Conservation (phyloP, 805 yeast genomes). For the Suhomyces canberraensis region DNA sequence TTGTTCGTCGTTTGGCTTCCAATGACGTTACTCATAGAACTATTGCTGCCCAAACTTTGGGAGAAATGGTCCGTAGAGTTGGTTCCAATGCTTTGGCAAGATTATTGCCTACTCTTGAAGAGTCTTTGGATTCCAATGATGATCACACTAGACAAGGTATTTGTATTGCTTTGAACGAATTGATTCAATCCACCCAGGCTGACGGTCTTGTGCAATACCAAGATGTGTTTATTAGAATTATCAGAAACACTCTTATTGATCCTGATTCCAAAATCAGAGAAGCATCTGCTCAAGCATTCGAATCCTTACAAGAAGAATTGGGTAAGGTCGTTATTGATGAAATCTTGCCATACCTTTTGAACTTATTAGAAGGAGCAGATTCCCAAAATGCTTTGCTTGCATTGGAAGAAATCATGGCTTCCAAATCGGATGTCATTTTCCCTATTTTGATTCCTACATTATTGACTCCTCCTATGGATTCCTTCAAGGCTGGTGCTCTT, state of each 20-base stretch:
- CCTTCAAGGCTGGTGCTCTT: constrained; percentile 81
- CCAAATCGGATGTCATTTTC: constrained; percentile 87
- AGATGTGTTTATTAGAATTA: constrained; percentile 64
- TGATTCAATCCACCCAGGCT: constrained; percentile 67
- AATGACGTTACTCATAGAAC: constrained; percentile 72
- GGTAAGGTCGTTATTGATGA: constrained; percentile 88
- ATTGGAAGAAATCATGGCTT: constrained; percentile 85
- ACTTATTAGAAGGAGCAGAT: constrained; percentile 53
- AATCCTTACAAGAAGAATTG: constrained; percentile 73
- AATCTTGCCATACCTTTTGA: constrained; percentile 77
- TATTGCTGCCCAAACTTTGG: constrained; percentile 90
- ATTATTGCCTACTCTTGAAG: constrained; percentile 79
- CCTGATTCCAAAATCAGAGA: constrained; percentile 70
- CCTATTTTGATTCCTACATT: constrained; percentile 88
- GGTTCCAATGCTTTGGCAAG: constrained; percentile 84
- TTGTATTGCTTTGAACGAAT: constrained; percentile 87
- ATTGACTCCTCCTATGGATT: constrained; percentile 75
- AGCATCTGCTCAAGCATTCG: constrained; percentile 90
- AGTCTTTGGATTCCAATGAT: constrained; percentile 50
- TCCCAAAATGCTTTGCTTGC: constrained; percentile 83
- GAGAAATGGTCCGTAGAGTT: constrained; percentile 91
- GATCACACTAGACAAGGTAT: constrained; percentile 94
- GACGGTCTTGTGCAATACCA: constrained; percentile 65
- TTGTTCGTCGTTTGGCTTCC: constrained; percentile 83
- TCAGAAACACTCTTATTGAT: constrained; percentile 78